Percentiles rank a stretch among this genome's conserved stretches.
These are phyloP conservation scores for Sugiyamaella novakii DNA, from an alignment of 1,139 yeast genomes.

Conservation along the genomic window DNA sequence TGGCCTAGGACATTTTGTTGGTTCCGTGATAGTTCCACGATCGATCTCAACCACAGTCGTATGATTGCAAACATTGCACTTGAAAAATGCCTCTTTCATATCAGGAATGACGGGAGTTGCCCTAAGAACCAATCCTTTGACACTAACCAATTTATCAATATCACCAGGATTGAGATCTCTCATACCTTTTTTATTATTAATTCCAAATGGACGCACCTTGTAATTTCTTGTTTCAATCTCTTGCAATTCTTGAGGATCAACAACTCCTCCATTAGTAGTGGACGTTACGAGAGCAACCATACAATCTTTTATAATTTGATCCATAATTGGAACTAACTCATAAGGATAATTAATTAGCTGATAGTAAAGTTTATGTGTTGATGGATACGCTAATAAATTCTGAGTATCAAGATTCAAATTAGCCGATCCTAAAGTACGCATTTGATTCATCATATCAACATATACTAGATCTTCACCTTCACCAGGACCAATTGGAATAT, in stretches of 20 bases:
- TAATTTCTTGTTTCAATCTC: constrained; percentile 80
- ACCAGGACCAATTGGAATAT: constrained; percentile 49
- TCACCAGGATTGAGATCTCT: constrained; percentile 94
- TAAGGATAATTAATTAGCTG: constrained; percentile 93
- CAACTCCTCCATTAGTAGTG: constrained; percentile 35
- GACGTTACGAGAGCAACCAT: constrained; percentile 78
- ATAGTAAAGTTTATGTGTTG: constrained; percentile 76
- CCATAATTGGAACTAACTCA: constrained; percentile 97
- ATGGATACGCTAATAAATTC: constrained; percentile 73
- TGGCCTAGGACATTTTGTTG: constrained; percentile 86
- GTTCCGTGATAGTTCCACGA: constrained; percentile 92
- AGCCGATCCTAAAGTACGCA: constrained; percentile 77
- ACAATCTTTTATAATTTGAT: constrained; percentile 89
- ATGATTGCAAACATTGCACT: constrained; percentile 93
- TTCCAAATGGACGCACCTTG: constrained; percentile 78
- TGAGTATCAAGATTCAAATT: constrained; percentile 83
- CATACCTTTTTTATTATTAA: constrained; percentile 72
- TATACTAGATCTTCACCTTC: constrained; percentile 77
- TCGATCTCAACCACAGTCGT: constrained; percentile 91
- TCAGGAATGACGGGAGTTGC: constrained; percentile 94
- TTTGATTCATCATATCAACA: constrained; percentile 67
- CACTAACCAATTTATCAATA: constrained; percentile 87
- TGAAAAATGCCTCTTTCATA: constrained; percentile 96
- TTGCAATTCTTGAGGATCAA: constrained; percentile 49
- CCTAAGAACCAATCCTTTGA: constrained; percentile 88